Conservation (phyloP, 768 basidiomycete genomes). For the Mycena galopus region DNA sequence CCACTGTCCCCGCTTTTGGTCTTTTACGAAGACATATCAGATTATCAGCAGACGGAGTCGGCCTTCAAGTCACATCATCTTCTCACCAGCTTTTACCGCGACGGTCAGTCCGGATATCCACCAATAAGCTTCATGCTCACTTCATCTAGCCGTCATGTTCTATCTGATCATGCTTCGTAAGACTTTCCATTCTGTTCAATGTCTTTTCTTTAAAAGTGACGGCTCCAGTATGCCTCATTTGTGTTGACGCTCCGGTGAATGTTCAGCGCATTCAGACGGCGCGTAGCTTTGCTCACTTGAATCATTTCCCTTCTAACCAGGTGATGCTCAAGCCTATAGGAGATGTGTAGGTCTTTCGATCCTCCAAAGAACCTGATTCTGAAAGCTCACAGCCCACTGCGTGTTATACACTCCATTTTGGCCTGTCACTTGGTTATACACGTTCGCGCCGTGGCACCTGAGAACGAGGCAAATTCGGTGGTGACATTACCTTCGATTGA, state of each 20-base stretch:
- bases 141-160: slow-evolving; percentile 9
- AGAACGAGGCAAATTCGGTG: neutral
- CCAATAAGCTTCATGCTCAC: neutral
- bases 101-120: neutral
- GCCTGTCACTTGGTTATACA: slow-evolving; percentile 27
- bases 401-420: slow-evolving; percentile 19
- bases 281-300: neutral
- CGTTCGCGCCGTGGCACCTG: slow-evolving; percentile 13
- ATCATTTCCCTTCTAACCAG: neutral
- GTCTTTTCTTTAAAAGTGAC: too few species aligned
- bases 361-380: neutral
- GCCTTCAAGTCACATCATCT: neutral
- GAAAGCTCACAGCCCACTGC: slow-evolving; percentile 7
- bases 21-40: neutral
- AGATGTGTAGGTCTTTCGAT: slow-evolving; percentile 1
- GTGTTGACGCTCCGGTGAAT: neutral
- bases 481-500: neutral
- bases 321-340: neutral
- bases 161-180: slow-evolving; percentile 25
- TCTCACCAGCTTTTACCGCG: slow-evolving; percentile 21
- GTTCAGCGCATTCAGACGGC: neutral
- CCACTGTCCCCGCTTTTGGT: neutral
- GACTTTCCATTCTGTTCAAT: neutral
- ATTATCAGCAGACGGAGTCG: neutral
- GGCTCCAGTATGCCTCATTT: slow-evolving; percentile 1